These are phyloP conservation scores for Aspergillus ustus DNA, from an alignment of 2,329 filamentous ascomycete species.

Conservation along the genomic window DNA sequence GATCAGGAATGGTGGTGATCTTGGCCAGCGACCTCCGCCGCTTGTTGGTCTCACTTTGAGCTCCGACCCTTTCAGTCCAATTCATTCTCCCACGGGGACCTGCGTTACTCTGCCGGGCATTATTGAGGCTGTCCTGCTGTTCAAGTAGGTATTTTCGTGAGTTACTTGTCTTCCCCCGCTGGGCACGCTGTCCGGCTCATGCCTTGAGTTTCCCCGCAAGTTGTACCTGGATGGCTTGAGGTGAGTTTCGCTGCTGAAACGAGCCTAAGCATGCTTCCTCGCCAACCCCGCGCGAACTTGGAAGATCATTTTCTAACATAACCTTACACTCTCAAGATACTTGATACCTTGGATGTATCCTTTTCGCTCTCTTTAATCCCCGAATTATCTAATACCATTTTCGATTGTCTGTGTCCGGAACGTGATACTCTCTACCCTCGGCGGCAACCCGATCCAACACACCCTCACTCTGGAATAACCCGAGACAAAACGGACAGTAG, in stretches of 20 bases:
- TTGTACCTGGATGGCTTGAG: slow-evolving; percentile 32
- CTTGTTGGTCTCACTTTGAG: slow-evolving; percentile 40
- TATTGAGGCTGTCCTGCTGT: slow-evolving; percentile 6
- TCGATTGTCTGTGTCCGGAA: slow-evolving; percentile 6
- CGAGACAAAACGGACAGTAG: neutral
- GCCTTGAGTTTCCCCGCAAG: slow-evolving; percentile 30
- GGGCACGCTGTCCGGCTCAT: slow-evolving; percentile 20
- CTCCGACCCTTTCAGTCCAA: slow-evolving; percentile 29
- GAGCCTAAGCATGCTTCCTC: slow-evolving; percentile 19
- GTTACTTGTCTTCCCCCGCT: slow-evolving; percentile 13
- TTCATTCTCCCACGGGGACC: slow-evolving; percentile 23
- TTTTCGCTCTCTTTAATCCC: slow-evolving; percentile 3
- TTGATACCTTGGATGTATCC: neutral
- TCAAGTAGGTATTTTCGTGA: slow-evolving; percentile 1
- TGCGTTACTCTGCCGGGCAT: slow-evolving; percentile 12
- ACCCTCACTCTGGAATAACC: neutral
- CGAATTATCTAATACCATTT: slow-evolving; percentile 4
- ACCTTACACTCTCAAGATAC: neutral
- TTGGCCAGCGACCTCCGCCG: slow-evolving; percentile 40
- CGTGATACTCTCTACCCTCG: slow-evolving; percentile 11
- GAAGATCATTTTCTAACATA: slow-evolving; percentile 15
- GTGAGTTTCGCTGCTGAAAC: slow-evolving; percentile 25
- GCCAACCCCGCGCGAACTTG: slow-evolving; percentile 23
- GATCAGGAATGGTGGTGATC: slow-evolving; percentile 37
- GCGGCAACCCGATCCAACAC: slow-evolving; percentile 13